Conservation (phyloP, 331 rosid species). For the Arachis monticola region DNA sequence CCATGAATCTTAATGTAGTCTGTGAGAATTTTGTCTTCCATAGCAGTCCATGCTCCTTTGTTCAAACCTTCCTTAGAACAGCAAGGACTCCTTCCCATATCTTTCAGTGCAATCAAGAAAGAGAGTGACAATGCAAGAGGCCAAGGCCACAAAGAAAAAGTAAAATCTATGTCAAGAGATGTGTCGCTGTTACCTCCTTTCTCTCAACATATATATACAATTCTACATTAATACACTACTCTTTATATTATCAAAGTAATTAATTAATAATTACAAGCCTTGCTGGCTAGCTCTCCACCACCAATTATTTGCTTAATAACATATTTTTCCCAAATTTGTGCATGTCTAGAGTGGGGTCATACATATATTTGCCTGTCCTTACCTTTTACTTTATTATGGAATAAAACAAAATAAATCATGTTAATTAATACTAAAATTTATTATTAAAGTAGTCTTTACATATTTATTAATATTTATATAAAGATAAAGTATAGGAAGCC, state of each 20-base stretch:
- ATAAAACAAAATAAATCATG: too few species aligned
- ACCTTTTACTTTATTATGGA: neutral
- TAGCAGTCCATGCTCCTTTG: conserved; percentile 79
- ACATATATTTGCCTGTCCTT: too few species aligned
- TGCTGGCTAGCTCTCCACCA: conserved; percentile 8
- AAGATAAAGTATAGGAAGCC: too few species aligned
- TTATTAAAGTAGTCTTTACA: too few species aligned
- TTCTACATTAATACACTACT: neutral
- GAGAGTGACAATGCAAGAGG: neutral
- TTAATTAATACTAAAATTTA: too few species aligned
- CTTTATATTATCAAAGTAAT: neutral
- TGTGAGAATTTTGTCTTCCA: conserved; percentile 58
- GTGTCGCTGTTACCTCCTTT: neutral
- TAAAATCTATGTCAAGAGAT: neutral
- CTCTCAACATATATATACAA: conserved; percentile 1
- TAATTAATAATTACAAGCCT: neutral
- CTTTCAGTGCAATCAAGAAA: neutral
- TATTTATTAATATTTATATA: too few species aligned
- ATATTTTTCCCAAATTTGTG: neutral
- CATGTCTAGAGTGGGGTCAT: neutral
- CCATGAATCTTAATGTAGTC: conserved; percentile 59
- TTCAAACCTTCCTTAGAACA: conserved; percentile 67
- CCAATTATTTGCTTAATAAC: conserved; percentile 7
- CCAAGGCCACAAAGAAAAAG: too few species aligned
- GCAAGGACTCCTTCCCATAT: conserved; percentile 76